phyloP scores from a whole-genome alignment of 1,284 basidiomycete species.

The Apiotrichum porosum region DNA sequence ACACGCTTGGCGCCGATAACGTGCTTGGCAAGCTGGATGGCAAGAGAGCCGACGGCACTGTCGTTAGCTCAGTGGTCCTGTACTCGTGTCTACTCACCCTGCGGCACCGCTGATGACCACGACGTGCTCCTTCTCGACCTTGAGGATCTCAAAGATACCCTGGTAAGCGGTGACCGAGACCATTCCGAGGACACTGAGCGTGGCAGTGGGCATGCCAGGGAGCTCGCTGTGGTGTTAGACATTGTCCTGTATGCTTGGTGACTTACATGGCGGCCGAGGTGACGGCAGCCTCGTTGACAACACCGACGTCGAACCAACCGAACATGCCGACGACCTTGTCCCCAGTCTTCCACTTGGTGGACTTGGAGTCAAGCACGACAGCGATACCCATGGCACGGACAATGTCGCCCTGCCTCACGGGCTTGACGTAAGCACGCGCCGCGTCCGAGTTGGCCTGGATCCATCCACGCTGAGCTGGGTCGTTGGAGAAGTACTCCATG shows the following conservation, averaged over 20 bases:
- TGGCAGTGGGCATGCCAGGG: slow-evolving; percentile 5
- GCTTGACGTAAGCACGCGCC: slow-evolving; percentile 20
- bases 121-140: slow-evolving; percentile 28
- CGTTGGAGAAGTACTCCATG: slow-evolving; percentile 30
- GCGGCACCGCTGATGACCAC: slow-evolving; percentile 43
- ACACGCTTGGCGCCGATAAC: slow-evolving; percentile 40
- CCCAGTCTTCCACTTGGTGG: slow-evolving; percentile 25
- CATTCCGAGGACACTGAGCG: slow-evolving; percentile 15
- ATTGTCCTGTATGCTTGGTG: neutral
- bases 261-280: slow-evolving; percentile 3
- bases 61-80: too few species aligned
- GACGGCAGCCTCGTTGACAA: slow-evolving; percentile 17
- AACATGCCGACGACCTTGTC: slow-evolving; percentile 18
- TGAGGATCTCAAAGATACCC: slow-evolving; percentile 31
- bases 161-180: slow-evolving; percentile 19
- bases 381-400: slow-evolving; percentile 23
- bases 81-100: too few species aligned
- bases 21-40: slow-evolving; percentile 29
- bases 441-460: slow-evolving; percentile 15
- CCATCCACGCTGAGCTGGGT: slow-evolving; percentile 36
- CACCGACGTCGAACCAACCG: slow-evolving; percentile 35
- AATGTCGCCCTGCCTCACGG: slow-evolving; percentile 26
- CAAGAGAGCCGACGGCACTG: slow-evolving; percentile 21
- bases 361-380: slow-evolving; percentile 26
- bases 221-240: neutral